Evolutionary conservation across 2,329 filamentous ascomycete species (phyloP).

Genomic region (Catunica adiposa): DNA sequence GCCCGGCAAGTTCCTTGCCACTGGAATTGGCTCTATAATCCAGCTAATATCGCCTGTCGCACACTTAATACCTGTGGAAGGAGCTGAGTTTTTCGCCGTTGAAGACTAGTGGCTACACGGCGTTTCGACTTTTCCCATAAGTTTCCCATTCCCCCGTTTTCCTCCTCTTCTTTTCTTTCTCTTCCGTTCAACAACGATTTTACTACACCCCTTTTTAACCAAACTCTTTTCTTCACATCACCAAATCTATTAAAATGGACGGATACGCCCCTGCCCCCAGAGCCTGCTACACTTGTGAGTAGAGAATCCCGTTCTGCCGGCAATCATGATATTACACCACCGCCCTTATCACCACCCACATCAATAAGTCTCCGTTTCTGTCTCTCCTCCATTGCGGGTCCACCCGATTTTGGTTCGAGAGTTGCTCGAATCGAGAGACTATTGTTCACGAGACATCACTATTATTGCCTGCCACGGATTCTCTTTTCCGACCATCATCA

Average conservation of each 20-base stretch:
- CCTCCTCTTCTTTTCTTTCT: conserved; percentile 10
- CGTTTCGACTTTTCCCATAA: conserved; percentile 10
- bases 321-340: conserved; percentile 7
- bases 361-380: neutral
- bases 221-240: conserved; percentile 6
- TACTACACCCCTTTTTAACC: conserved; percentile 2
- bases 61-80: neutral
- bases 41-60: neutral
- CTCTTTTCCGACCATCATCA: neutral
- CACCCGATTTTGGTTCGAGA: too few relatives aligned
- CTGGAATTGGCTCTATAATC: neutral
- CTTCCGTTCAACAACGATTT: conserved; percentile 1
- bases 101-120: conserved; percentile 10
- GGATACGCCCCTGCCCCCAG: conserved; percentile 23
- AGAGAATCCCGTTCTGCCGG: conserved; percentile 12
- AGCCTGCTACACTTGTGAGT: conserved; percentile 37
- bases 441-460: too few relatives aligned
- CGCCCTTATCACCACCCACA: neutral
- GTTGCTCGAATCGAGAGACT: too few relatives aligned
- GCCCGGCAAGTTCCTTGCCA: neutral
- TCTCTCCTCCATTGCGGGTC: neutral
- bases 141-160: conserved; percentile 2
- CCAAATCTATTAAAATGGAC: conserved; percentile 25
- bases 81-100: neutral
- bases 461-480: neutral